Evolutionary conservation across 2,329 filamentous ascomycete genomes (phyloP).

Genomic region (Pseudocercospora macadamiae): DNA sequence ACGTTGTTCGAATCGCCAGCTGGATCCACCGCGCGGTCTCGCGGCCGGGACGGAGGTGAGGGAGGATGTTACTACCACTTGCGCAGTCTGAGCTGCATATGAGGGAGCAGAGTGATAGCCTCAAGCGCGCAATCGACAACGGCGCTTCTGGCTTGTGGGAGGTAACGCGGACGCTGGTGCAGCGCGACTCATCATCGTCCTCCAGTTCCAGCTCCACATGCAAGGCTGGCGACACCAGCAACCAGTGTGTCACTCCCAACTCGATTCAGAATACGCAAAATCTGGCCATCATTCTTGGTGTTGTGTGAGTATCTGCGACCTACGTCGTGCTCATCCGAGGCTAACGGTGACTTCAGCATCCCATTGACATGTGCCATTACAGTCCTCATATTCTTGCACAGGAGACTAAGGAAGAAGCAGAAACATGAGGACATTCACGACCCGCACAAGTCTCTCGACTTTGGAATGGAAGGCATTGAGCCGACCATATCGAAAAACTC

Average conservation of each 20-base stretch:
- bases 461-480: constrained; percentile 68
- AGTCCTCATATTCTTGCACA: constrained; percentile 76
- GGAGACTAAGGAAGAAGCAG: constrained; percentile 72
- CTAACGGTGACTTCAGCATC: constrained; percentile 61
- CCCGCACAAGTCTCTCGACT: constrained; percentile 89
- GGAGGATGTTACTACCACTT: constrained; percentile 11
- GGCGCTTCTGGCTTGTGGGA: constrained; percentile 25
- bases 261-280: constrained; percentile 31
- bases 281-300: constrained; percentile 39
- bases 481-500: constrained; percentile 27
- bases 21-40: constrained; percentile 10
- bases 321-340: background rate
- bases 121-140: constrained; percentile 25
- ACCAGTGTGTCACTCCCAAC: constrained; percentile 35
- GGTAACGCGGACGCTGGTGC: constrained; percentile 29
- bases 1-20: background rate
- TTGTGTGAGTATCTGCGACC: constrained; percentile 36
- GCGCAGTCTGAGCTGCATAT: constrained; percentile 4
- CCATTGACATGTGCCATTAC: constrained; percentile 69
- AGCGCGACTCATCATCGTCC: constrained; percentile 20
- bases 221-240: constrained; percentile 28
- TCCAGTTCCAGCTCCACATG: constrained; percentile 29
- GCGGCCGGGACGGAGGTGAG: constrained; percentile 5
- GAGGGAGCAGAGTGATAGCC: constrained; percentile 13
- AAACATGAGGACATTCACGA: constrained; percentile 79